Evolutionary conservation across 2,329 filamentous ascomycete species (phyloP).

Genomic region (Cryphonectria nitschkei): DNA sequence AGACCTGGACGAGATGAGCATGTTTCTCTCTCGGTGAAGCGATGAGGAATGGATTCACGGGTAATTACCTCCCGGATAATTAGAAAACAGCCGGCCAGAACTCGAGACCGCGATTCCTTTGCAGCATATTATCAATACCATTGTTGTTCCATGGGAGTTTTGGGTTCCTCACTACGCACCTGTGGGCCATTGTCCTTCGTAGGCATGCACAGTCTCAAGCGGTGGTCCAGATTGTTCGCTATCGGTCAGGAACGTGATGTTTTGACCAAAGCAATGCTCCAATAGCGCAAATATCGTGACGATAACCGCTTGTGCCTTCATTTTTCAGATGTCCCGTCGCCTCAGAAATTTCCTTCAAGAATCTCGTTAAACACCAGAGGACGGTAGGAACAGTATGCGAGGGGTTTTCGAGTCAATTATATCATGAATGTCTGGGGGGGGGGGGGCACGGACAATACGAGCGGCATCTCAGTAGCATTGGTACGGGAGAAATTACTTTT

Average conservation of each 20-base stretch:
- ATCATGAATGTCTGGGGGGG: neutral
- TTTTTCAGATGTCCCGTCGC: neutral
- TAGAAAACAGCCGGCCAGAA: conserved; percentile 54
- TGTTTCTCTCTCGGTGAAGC: neutral
- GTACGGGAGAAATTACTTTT: too few species aligned
- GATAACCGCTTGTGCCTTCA: neutral
- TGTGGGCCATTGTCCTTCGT: conserved; percentile 53
- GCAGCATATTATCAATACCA: too few species aligned
- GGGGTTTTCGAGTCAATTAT: neutral
- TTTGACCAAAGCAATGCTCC: neutral
- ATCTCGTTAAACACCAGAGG: neutral
- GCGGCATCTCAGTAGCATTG: neutral
- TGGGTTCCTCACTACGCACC: conserved; percentile 30
- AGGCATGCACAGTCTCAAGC: conserved; percentile 53
- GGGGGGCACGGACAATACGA: neutral
- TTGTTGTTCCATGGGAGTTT: too few species aligned
- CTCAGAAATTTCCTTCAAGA: neutral
- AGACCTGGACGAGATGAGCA: conserved; percentile 40
- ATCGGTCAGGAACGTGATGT: conserved; percentile 16
- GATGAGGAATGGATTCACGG: neutral
- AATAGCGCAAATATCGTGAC: neutral
- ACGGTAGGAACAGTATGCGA: neutral
- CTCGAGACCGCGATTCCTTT: conserved; percentile 53
- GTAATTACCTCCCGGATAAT: conserved; percentile 46
- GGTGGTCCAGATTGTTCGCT: conserved; percentile 41